Conservation (phyloP, 2,329 filamentous ascomycete genomes). For the Hirsutella thompsonii region DNA sequence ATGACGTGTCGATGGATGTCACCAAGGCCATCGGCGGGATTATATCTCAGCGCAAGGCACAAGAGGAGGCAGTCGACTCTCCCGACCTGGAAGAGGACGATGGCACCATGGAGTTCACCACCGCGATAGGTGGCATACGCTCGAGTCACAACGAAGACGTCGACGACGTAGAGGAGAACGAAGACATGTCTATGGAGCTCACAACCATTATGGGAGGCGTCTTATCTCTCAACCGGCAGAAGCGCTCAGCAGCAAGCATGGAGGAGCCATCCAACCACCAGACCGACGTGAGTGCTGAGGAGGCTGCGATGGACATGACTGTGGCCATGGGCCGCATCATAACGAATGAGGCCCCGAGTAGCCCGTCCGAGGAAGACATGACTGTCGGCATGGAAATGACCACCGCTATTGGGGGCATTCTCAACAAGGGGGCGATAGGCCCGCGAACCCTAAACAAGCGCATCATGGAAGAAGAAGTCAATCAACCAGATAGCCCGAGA, state of each 20-base stretch:
- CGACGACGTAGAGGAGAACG: slow-evolving; percentile 32
- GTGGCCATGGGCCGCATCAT: slow-evolving; percentile 43
- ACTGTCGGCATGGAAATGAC: slow-evolving; percentile 59
- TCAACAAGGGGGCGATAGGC: slow-evolving; percentile 23
- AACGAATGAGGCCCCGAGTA: slow-evolving; percentile 4
- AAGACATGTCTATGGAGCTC: slow-evolving; percentile 71
- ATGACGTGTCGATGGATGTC: slow-evolving; percentile 89
- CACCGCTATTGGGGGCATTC: slow-evolving; percentile 47
- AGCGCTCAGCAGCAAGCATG: slow-evolving; percentile 10
- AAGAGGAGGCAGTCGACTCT: background rate
- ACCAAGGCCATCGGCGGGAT: slow-evolving; percentile 76
- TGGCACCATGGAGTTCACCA: slow-evolving; percentile 67
- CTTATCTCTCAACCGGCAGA: slow-evolving; percentile 19
- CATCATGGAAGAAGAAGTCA: slow-evolving; percentile 45
- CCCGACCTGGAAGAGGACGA: slow-evolving; percentile 26
- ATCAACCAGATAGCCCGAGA: slow-evolving; percentile 30
- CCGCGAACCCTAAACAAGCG: slow-evolving; percentile 31
- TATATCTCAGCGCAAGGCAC: slow-evolving; percentile 29
- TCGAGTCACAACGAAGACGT: slow-evolving; percentile 17
- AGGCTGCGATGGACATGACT: slow-evolving; percentile 41
- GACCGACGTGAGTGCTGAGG: slow-evolving; percentile 15
- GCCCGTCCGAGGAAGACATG: slow-evolving; percentile 9
- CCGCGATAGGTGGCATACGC: slow-evolving; percentile 59
- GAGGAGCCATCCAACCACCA: slow-evolving; percentile 16
- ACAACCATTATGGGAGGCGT: slow-evolving; percentile 52